Evolutionary conservation across 192 early-diverging fungal species (phyloP).

Genomic region (Chytriomyces sp.): DNA sequence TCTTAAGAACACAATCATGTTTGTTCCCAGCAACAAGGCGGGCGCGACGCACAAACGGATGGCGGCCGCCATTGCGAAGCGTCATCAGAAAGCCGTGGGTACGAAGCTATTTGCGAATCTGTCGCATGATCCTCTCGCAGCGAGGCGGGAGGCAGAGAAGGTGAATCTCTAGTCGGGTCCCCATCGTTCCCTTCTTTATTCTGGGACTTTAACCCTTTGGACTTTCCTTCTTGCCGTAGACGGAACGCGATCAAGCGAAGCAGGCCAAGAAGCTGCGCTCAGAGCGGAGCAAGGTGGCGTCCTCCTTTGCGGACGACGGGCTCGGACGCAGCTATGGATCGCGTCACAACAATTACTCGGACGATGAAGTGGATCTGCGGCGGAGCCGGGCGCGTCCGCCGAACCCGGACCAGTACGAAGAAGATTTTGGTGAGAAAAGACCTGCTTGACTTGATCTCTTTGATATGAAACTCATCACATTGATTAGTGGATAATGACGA

Average conservation of each 20-base stretch:
- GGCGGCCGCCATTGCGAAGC: conserved; percentile 65
- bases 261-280: conserved; percentile 33
- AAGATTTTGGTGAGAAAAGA: conserved; percentile 37
- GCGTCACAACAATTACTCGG: conserved; percentile 37
- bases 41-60: conserved; percentile 65
- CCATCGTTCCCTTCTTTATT: not conserved
- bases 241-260: conserved; percentile 60
- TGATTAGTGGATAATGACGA: too few relatives aligned
- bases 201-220: not conserved
- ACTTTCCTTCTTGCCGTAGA: conserved; percentile 58
- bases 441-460: not conserved
- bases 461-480: too few relatives aligned
- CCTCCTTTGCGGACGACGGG: conserved; percentile 40
- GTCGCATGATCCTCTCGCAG: conserved; percentile 65
- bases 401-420: conserved; percentile 40
- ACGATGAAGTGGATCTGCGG: conserved; percentile 34
- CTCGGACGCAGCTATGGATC: conserved; percentile 35
- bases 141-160: conserved; percentile 62
- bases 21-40: conserved; percentile 62
- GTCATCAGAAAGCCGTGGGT: conserved; percentile 63
- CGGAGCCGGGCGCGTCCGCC: not conserved
- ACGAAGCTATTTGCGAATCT: conserved; percentile 68
- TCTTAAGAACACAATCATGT: conserved; percentile 63
- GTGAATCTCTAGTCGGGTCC: conserved; percentile 20
- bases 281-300: conserved; percentile 9